Conservation (phyloP, 345 rosid species). For the Raphanus raphanistrum region DNA sequence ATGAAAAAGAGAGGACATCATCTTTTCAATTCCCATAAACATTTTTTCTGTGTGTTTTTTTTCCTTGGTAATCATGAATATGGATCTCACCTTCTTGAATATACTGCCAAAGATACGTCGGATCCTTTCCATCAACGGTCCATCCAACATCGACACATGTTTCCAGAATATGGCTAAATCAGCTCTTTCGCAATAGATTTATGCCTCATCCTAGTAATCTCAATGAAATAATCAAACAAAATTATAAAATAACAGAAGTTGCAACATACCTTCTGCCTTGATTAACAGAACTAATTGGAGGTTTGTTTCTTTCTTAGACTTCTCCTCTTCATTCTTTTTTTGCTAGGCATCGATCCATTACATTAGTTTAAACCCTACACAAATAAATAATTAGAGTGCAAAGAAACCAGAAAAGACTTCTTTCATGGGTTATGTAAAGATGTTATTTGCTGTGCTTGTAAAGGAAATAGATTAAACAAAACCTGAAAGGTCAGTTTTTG, state of each 20-base stretch:
- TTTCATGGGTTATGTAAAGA: background rate
- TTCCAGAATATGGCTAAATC: background rate
- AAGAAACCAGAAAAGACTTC: too few relatives aligned
- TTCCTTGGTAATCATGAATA: background rate
- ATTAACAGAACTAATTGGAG: too few relatives aligned
- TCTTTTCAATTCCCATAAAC: background rate
- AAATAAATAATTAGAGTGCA: too few relatives aligned
- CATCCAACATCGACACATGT: background rate
- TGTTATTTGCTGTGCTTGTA: background rate
- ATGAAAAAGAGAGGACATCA: background rate
- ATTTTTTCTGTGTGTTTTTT: background rate
- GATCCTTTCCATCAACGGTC: background rate
- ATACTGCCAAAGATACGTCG: background rate
- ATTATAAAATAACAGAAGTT: too few relatives aligned
- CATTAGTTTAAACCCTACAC: too few relatives aligned
- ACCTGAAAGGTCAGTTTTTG: background rate
- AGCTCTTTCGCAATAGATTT: background rate
- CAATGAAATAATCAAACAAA: background rate
- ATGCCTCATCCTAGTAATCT: background rate
- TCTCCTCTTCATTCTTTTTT: too few relatives aligned
- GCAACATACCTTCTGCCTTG: too few relatives aligned
- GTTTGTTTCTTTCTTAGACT: too few relatives aligned
- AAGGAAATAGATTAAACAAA: background rate
- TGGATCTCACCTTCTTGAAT: background rate
- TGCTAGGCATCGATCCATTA: too few relatives aligned